These are phyloP conservation scores for Xylaria sp. DNA, from an alignment of 2,329 filamentous ascomycete genomes.

Conservation along the genomic window DNA sequence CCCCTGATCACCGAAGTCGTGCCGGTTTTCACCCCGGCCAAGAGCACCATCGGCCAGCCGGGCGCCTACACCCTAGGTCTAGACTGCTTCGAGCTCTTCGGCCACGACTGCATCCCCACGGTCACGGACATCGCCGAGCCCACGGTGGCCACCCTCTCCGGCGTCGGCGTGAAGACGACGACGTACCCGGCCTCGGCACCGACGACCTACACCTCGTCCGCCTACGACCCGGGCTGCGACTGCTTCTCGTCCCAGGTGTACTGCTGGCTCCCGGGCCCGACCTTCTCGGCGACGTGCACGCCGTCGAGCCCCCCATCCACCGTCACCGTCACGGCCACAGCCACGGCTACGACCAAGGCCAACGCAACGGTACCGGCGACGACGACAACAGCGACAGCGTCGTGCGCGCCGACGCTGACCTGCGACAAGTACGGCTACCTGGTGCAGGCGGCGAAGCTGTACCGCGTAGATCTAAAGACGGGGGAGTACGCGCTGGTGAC, in stretches of 20 bases:
- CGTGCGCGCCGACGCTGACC: conserved; percentile 1
- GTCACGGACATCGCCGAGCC: not conserved
- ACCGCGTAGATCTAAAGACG: conserved; percentile 15
- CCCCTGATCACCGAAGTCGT: conserved; percentile 1
- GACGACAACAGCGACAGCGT: not conserved
- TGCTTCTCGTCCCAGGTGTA: conserved; percentile 17
- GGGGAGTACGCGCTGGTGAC: conserved; percentile 4
- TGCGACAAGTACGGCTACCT: conserved; percentile 18
- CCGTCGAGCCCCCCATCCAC: not conserved
- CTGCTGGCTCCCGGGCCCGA: conserved; percentile 16
- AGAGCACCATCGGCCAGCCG: not conserved
- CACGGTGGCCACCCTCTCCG: not conserved
- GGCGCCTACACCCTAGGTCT: not conserved
- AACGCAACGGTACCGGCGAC: too few relatives aligned
- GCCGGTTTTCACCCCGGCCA: not conserved
- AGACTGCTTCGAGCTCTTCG: not conserved
- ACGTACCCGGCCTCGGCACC: conserved; percentile 14
- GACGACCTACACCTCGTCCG: conserved; percentile 19
- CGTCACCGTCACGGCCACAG: conserved; percentile 14
- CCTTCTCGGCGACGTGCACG: not conserved
- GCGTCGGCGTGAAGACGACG: conserved; percentile 3
- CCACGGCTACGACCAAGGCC: not conserved
- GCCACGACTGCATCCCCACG: not conserved
- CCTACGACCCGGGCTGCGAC: conserved; percentile 14
- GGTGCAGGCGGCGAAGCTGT: conserved; percentile 15